Evolutionary conservation across 768 basidiomycete species (phyloP).

Genomic region (Boletus subcaerulescens): DNA sequence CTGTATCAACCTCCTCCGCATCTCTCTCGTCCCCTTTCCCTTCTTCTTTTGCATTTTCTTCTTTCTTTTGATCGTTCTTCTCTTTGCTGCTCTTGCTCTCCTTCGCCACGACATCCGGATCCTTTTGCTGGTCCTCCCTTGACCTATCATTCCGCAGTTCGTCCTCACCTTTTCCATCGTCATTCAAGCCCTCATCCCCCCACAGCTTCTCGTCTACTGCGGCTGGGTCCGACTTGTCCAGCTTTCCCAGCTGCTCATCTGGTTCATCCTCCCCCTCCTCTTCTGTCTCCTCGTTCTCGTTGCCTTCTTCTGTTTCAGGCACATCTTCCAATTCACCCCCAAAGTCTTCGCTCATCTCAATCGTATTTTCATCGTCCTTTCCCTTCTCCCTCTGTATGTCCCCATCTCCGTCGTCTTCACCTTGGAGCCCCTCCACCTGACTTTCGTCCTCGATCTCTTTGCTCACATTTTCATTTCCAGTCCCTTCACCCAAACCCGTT

Average conservation of each 20-base stretch:
- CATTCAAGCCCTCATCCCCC: constrained; percentile 75
- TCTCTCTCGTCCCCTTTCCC: constrained; percentile 28
- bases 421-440: constrained; percentile 91
- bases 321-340: constrained; percentile 85
- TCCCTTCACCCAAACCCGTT: constrained; percentile 85
- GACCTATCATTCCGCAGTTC: constrained; percentile 63
- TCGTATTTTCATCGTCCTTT: constrained; percentile 66
- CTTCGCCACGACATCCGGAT: constrained; percentile 78
- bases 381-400: constrained; percentile 35
- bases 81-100: constrained; percentile 48
- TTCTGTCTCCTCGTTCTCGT: constrained; percentile 47
- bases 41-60: constrained; percentile 28
- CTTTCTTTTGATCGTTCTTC: constrained; percentile 33
- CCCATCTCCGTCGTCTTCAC: constrained; percentile 46
- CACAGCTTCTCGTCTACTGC: constrained; percentile 96
- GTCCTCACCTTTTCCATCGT: constrained; percentile 46
- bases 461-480: constrained; percentile 83
- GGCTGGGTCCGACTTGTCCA: constrained; percentile 79
- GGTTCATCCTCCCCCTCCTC: constrained; percentile 53
- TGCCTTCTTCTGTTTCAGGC: constrained; percentile 47
- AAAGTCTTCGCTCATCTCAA: constrained; percentile 91
- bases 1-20: constrained; percentile 19
- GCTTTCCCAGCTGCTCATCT: constrained; percentile 80
- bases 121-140: constrained; percentile 38
- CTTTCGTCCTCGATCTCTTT: constrained; percentile 95